These are phyloP conservation scores for Aspergillus candidus DNA, from an alignment of 2,329 filamentous ascomycete genomes.

Conservation along the genomic window DNA sequence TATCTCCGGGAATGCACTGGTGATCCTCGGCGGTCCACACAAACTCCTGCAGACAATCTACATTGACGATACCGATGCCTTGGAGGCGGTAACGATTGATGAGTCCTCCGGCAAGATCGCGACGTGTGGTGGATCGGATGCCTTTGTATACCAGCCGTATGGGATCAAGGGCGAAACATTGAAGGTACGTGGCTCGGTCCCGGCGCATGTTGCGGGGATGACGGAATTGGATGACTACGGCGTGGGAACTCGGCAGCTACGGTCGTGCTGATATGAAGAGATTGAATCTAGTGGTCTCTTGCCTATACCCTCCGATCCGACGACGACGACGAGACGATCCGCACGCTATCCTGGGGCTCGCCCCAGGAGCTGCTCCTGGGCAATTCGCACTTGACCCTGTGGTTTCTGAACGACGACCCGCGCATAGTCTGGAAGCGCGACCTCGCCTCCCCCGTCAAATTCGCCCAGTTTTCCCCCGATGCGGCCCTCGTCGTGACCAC, in stretches of 20 bases:
- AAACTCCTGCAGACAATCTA: slow-evolving; percentile 85
- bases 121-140: slow-evolving; percentile 58
- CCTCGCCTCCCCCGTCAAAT: slow-evolving; percentile 66
- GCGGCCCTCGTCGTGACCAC: slow-evolving; percentile 79
- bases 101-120: slow-evolving; percentile 80
- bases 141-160: slow-evolving; percentile 75
- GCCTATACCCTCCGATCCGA: slow-evolving; percentile 46
- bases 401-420: slow-evolving; percentile 46
- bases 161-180: slow-evolving; percentile 63
- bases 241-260: slow-evolving; percentile 6
- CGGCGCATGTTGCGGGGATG: not conserved
- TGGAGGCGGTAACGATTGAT: slow-evolving; percentile 76
- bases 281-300: slow-evolving; percentile 50
- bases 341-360: slow-evolving; percentile 77
- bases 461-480: slow-evolving; percentile 77
- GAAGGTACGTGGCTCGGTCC: slow-evolving; percentile 52
- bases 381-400: slow-evolving; percentile 64
- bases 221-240: not conserved
- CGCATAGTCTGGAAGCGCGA: slow-evolving; percentile 64
- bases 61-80: slow-evolving; percentile 62
- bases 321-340: slow-evolving; percentile 39
- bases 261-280: not conserved
- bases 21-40: slow-evolving; percentile 69
- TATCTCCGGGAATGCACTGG: slow-evolving; percentile 80
- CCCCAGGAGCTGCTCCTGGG: slow-evolving; percentile 79